A percentile compares a stretch with the other conserved stretches of the same genome.
Evolutionary conservation across 2,329 filamentous ascomycete species (phyloP).

Genomic region (Trichoderma sp.): DNA sequence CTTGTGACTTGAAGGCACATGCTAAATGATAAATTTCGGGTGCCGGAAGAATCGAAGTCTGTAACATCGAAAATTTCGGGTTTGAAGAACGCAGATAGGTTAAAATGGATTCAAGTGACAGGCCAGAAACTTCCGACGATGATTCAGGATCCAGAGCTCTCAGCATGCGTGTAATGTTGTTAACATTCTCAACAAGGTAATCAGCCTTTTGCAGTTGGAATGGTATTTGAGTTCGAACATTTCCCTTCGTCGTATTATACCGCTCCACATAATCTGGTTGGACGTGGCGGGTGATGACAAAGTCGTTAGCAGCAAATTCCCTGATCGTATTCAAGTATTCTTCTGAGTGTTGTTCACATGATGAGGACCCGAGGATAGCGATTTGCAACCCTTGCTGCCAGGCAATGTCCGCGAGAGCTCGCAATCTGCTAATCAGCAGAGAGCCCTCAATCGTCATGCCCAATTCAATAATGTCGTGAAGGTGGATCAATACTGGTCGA

Average conservation of each 20-base stretch:
- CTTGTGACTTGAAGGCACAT: conserved; percentile 30
- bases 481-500: conserved; percentile 66
- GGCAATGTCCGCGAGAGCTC: conserved; percentile 67
- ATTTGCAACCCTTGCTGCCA: conserved; percentile 70
- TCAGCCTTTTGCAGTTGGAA: conserved; percentile 37
- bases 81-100: conserved; percentile 30
- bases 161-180: conserved; percentile 49
- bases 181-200: conserved; percentile 45
- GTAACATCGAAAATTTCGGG: conserved; percentile 31
- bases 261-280: conserved; percentile 32
- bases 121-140: conserved; percentile 11
- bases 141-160: conserved; percentile 34
- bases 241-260: not conserved
- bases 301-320: conserved; percentile 42
- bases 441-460: conserved; percentile 66
- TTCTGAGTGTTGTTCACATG: conserved; percentile 50
- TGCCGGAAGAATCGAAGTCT: conserved; percentile 37
- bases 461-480: conserved; percentile 80
- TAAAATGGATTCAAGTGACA: conserved; percentile 28
- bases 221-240: not conserved
- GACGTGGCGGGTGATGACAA: conserved; percentile 39
- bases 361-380: conserved; percentile 76
- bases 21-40: conserved; percentile 42
- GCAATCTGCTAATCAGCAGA: conserved; percentile 67
- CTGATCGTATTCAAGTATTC: conserved; percentile 42